Evolutionary conservation across 2,329 filamentous ascomycete genomes (phyloP).

Genomic region (Penicillium hesseltinei): DNA sequence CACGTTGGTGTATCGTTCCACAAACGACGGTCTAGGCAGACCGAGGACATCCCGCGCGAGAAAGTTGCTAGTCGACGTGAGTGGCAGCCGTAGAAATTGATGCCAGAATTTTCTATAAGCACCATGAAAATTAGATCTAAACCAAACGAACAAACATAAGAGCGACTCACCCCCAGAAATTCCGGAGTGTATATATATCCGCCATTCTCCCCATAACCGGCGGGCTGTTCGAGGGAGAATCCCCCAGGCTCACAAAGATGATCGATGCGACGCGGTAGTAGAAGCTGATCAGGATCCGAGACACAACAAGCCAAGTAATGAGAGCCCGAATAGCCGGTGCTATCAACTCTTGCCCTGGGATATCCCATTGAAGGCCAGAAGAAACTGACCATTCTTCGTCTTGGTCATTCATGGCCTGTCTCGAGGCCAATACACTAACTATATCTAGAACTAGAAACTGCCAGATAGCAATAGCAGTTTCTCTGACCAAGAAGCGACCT

Average conservation of each 20-base stretch:
- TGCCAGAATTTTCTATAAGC: constrained; percentile 31
- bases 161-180: constrained; percentile 30
- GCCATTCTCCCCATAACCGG: constrained; percentile 25
- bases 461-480: constrained; percentile 21
- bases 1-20: constrained; percentile 30
- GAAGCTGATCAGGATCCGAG: constrained; percentile 19
- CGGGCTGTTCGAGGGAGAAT: constrained; percentile 21
- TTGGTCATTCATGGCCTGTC: background rate
- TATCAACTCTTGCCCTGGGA: constrained; percentile 14
- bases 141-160: background rate
- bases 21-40: constrained; percentile 17
- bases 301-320: constrained; percentile 16
- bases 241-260: constrained; percentile 17
- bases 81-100: constrained; percentile 27
- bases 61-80: constrained; percentile 21
- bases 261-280: constrained; percentile 22
- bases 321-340: constrained; percentile 11
- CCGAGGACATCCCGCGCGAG: constrained; percentile 20
- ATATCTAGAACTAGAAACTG: constrained; percentile 22
- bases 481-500: constrained; percentile 19
- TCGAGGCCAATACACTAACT: background rate
- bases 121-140: background rate
- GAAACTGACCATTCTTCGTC: background rate
- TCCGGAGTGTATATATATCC: constrained; percentile 27
- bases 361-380: constrained; percentile 3